Evolutionary conservation across 352 stramenopile genomes (phyloP), one percentile per base, ranked within the genome.

Genomic region (Globisporangium parvum): DNA sequence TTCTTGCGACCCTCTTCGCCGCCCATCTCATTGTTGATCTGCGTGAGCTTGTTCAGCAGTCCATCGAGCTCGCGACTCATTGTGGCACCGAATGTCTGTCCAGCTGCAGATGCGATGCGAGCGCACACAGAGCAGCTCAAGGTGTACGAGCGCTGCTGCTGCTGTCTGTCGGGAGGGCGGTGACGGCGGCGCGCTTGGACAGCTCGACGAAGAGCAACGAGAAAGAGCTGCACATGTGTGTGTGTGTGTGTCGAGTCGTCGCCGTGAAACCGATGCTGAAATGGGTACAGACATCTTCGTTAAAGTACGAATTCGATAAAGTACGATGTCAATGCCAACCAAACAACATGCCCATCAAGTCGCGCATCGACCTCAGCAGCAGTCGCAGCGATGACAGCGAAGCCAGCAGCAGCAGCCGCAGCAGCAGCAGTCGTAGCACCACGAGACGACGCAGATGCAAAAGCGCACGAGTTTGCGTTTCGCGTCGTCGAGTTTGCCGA

Each of bases 21-120:
- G 20, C 78, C 77, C 78, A 91, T 91, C 51, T 93, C 78, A 37
- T 85, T 70, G 59, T 94, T 88, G 59, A 94, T 84, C 44, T 80
- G 71, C 3, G 73, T 71, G 58, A 92, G 54, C 55, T 86, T 91
- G 69, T 78, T 70, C 55, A 93, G 62, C 45, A 91, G 60, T 20
- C 71, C 78, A 81, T 94, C 77, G 41, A 92, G 73, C 55, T 91
- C 80, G 65, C 80, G 72, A 61, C 77, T 88, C 80, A 88, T 88
- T 17, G 26, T 40, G 1, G 9, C n/a, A 9, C 11, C 21, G 39
- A 21, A 9, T 45, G 39, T 45, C 12, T 45, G 14, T 18, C 18
- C 10, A 40, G 42, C 20, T 37, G 23, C 10, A 17, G 40, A 23
- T 11, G 46, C 42, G 44, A 37, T 57, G 52, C 23, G 23, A 17